Conservation (phyloP, 768 basidiomycete species). For the Amanita thiersii region DNA sequence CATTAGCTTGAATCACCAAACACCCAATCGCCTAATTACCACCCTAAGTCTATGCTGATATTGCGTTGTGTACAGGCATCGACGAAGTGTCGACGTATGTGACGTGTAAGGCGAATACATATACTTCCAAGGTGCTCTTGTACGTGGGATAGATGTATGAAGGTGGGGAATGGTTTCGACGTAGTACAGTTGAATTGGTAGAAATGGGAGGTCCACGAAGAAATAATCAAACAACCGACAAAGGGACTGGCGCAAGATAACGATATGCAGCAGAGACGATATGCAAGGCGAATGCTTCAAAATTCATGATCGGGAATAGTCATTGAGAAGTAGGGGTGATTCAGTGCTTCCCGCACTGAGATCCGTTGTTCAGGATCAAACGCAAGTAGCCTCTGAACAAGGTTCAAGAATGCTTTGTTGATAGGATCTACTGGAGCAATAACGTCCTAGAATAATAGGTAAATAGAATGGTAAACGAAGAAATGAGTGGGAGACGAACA, state of each 20-base stretch:
- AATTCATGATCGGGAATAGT: slow-evolving; percentile 55
- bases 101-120: slow-evolving; percentile 6
- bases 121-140: slow-evolving; percentile 7
- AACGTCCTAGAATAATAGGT: slow-evolving; percentile 51
- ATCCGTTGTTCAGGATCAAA: slow-evolving; percentile 89
- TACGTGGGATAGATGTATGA: slow-evolving; percentile 7
- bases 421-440: slow-evolving; percentile 69
- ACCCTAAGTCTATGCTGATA: slow-evolving; percentile 6
- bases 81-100: slow-evolving; percentile 2
- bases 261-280: slow-evolving; percentile 15
- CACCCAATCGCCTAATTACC: background rate
- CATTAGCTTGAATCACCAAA: slow-evolving; percentile 7
- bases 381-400: slow-evolving; percentile 78
- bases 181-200: slow-evolving; percentile 17
- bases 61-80: background rate
- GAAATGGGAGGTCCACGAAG: slow-evolving; percentile 17
- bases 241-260: slow-evolving; percentile 16
- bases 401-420: slow-evolving; percentile 78
- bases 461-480: slow-evolving; percentile 6
- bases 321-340: slow-evolving; percentile 79
- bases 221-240: slow-evolving; percentile 14
- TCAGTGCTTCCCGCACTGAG: slow-evolving; percentile 79
- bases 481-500: slow-evolving; percentile 37
- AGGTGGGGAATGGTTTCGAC: slow-evolving; percentile 11
- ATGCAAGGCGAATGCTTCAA: slow-evolving; percentile 25